Evolutionary conservation across 2,329 filamentous ascomycete species (phyloP).

Genomic region (Zalaria sp.): DNA sequence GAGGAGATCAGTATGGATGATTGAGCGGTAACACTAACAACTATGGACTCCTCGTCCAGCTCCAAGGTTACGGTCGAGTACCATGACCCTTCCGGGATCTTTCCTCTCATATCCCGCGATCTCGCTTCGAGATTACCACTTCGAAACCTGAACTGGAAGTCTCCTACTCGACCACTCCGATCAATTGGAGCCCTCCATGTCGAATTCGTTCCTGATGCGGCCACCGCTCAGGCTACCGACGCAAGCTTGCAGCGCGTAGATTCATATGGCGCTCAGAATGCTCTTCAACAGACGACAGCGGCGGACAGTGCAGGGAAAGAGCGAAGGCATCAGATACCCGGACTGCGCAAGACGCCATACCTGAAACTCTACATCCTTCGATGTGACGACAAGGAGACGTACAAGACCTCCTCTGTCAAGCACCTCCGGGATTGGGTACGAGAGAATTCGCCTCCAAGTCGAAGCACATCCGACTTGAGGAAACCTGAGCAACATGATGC

Average conservation of each 20-base stretch:
- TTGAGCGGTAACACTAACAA: conserved; percentile 8
- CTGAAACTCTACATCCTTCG: conserved; percentile 78
- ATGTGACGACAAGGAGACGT: conserved; percentile 91
- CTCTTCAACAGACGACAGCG: neutral
- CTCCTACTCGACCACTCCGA: conserved; percentile 74
- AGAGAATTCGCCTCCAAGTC: conserved; percentile 48
- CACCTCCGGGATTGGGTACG: conserved; percentile 88
- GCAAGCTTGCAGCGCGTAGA: conserved; percentile 5
- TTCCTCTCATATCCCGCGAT: conserved; percentile 64
- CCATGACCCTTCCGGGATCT: conserved; percentile 82
- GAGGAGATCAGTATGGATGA: neutral
- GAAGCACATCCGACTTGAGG: conserved; percentile 40
- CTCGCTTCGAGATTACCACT: conserved; percentile 69
- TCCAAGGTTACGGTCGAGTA: conserved; percentile 66
- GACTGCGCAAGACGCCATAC: conserved; percentile 82
- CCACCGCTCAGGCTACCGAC: conserved; percentile 6
- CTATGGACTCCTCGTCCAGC: conserved; percentile 23
- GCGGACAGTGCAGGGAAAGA: conserved; percentile 24
- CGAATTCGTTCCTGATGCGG: conserved; percentile 52
- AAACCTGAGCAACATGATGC: conserved; percentile 89
- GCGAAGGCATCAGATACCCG: conserved; percentile 87
- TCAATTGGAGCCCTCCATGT: conserved; percentile 90
- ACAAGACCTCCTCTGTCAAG: conserved; percentile 66
- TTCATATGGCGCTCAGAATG: conserved; percentile 1
- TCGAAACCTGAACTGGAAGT: conserved; percentile 93